Evolutionary conservation across 2,329 filamentous ascomycete species (phyloP), one percentile per base, ranked within the genome.

Genomic region (Colletotrichum noveboracense): DNA sequence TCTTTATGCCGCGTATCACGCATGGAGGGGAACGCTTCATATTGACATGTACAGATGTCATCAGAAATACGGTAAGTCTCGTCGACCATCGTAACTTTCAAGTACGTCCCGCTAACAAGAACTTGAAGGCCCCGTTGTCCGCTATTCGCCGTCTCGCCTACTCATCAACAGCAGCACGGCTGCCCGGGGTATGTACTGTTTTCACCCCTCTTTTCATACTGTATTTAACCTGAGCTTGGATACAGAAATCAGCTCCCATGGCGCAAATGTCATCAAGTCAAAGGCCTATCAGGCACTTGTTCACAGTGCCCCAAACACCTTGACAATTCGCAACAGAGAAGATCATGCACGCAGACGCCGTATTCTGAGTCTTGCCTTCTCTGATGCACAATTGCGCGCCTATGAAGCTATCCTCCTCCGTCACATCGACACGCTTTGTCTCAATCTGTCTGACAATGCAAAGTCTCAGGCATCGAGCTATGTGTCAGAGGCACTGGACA

Each of bases 11-110:
- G 79, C 81, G 6, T 84, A 84, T 56, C 80, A 85, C 71, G 82
- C 83, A 1, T 85, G 80, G 79, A 83, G 79, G 64, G 83, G 82
- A 0, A 83, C 85, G 38, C 78, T 82, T 13, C 84, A 86, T 60
- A 14, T 83, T 2, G 81, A 85, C 7, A 81, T 85, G n/a, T 81
- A 77, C 21, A 65, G 77, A 24, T 82, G 79, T 70, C 85, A 87
- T 77, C 70, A 80, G 24, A 83, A 81, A 76, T 81, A 83, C 66
- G 85, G 85, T 74, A 18, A 36, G 34, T 61, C 24, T 5, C 14
- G 18, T 5, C 8, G 7, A 24, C 7, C 18, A n/a, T 6, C 6
- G 7, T 18, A 12, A 9, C 10, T 13, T 26, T 7, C 64, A 5
- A n/a, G 28, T n/a, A 12, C 18, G n/a, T 18, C 43, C n/a, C 30